Conservation (phyloP, 2,329 filamentous ascomycete species). For the Gyromitra esculenta region DNA sequence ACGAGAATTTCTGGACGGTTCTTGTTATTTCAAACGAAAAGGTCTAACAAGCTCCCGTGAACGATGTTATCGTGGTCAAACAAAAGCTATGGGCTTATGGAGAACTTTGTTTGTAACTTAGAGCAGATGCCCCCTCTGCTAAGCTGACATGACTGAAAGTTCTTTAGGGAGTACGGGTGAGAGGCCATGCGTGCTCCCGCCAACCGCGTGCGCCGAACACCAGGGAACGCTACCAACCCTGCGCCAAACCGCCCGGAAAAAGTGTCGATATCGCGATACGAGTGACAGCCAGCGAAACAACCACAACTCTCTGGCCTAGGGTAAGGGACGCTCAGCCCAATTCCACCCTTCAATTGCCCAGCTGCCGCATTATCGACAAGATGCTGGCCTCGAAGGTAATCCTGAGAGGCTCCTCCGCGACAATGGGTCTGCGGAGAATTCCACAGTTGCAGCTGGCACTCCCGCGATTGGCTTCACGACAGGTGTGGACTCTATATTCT, state of each 20-base stretch:
- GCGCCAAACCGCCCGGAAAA: constrained; percentile 24
- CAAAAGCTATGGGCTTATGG: too few species aligned
- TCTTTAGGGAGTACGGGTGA: too few species aligned
- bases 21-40: too few species aligned
- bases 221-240: constrained; percentile 4
- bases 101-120: too few species aligned
- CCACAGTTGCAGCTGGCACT: constrained; percentile 28
- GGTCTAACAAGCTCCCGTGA: too few species aligned
- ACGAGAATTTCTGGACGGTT: too few species aligned
- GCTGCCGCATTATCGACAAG: neutral
- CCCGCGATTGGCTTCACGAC: constrained; percentile 46
- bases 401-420: constrained; percentile 16
- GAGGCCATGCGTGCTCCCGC: neutral
- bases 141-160: too few species aligned
- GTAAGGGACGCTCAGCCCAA: constrained; percentile 10
- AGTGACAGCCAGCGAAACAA: constrained; percentile 27
- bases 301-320: neutral
- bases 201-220: neutral
- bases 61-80: too few species aligned
- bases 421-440: constrained; percentile 38
- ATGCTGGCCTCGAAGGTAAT: constrained; percentile 44
- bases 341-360: neutral
- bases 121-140: too few species aligned
- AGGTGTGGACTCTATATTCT: constrained; percentile 14
- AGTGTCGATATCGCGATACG: constrained; percentile 28